A percentile compares a stretch with the other conserved stretches of the same genome.
phyloP scores from a whole-genome alignment of 2,329 filamentous ascomycete species.

The Chaetomium olivaceum region DNA sequence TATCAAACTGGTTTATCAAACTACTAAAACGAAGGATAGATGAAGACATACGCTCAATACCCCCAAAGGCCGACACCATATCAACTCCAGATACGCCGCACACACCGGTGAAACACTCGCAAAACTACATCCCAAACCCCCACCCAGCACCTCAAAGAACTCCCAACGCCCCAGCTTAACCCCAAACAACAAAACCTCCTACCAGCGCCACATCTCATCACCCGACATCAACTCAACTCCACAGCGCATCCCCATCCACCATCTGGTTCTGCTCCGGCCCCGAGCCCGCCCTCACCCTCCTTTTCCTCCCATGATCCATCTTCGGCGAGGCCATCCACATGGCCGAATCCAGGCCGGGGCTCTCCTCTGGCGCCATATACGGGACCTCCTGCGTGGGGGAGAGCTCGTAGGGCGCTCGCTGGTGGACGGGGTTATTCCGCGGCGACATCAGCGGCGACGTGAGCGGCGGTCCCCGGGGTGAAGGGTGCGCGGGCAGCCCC shows the following conservation, averaged over 20 bases:
- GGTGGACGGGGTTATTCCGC: conserved; percentile 25
- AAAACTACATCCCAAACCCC: background rate
- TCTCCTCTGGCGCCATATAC: conserved; percentile 15
- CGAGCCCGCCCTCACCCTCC: conserved; percentile 1
- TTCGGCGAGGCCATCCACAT: conserved; percentile 9
- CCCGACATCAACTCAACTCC: background rate
- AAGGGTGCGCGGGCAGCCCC: conserved; percentile 21
- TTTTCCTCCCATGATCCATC: conserved; percentile 10
- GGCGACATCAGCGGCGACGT: conserved; percentile 21
- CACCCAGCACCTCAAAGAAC: background rate
- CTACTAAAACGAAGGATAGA: background rate
- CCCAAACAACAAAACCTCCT: background rate
- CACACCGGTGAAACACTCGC: background rate
- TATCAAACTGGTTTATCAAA: background rate
- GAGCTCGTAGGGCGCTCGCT: conserved; percentile 20
- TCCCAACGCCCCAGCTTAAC: background rate
- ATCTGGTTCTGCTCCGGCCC: conserved; percentile 1
- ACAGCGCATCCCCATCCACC: conserved; percentile 20
- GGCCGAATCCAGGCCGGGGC: conserved; percentile 14
- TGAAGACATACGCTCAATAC: background rate
- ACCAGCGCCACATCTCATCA: background rate
- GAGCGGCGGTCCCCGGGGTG: background rate
- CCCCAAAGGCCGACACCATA: background rate
- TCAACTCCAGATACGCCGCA: background rate
- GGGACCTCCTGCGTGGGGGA: conserved; percentile 20